Percentiles rank a stretch among this genome's conserved stretches.
Evolutionary conservation across 1,284 basidiomycete genomes (phyloP).

Genomic region (Malassezia obtusa): DNA sequence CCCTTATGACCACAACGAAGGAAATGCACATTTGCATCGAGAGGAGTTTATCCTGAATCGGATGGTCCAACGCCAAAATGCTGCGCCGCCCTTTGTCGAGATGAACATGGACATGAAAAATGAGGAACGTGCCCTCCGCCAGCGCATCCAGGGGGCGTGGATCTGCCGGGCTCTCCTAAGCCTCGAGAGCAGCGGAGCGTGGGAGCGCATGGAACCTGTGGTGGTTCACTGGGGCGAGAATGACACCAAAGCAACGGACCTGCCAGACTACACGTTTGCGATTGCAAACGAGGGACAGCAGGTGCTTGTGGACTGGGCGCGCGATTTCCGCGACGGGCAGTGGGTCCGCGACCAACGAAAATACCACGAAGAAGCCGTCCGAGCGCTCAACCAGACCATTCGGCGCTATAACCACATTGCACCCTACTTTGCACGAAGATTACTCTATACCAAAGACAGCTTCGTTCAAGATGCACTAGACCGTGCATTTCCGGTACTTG

Average conservation of each 20-base stretch:
- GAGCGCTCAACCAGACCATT: slow-evolving; percentile 29
- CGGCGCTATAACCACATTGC: slow-evolving; percentile 34
- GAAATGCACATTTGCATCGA: slow-evolving; percentile 58
- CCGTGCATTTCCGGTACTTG: slow-evolving; percentile 1
- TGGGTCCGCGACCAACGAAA: slow-evolving; percentile 63
- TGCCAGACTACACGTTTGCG: background rate
- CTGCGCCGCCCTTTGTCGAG: slow-evolving; percentile 83
- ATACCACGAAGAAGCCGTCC: slow-evolving; percentile 25
- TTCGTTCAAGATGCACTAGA: slow-evolving; percentile 2
- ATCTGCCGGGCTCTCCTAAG: slow-evolving; percentile 59
- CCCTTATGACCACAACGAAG: slow-evolving; percentile 56
- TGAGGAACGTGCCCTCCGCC: slow-evolving; percentile 59
- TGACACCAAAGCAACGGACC: background rate
- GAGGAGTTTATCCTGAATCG: slow-evolving; percentile 63
- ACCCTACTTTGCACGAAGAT: slow-evolving; percentile 28
- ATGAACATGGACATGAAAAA: slow-evolving; percentile 61
- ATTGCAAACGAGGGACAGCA: background rate
- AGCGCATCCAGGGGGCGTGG: slow-evolving; percentile 58
- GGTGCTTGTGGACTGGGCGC: slow-evolving; percentile 38
- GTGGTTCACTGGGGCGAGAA: slow-evolving; percentile 43
- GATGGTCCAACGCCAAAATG: slow-evolving; percentile 72
- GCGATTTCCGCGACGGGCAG: slow-evolving; percentile 57
- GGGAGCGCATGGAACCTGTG: slow-evolving; percentile 32
- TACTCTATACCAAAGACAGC: slow-evolving; percentile 1
- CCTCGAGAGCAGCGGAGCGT: slow-evolving; percentile 52